These are phyloP conservation scores for Ophiocordyceps camponoti-rufipedis DNA, from an alignment of 2,329 filamentous ascomycete genomes.

Conservation along the genomic window DNA sequence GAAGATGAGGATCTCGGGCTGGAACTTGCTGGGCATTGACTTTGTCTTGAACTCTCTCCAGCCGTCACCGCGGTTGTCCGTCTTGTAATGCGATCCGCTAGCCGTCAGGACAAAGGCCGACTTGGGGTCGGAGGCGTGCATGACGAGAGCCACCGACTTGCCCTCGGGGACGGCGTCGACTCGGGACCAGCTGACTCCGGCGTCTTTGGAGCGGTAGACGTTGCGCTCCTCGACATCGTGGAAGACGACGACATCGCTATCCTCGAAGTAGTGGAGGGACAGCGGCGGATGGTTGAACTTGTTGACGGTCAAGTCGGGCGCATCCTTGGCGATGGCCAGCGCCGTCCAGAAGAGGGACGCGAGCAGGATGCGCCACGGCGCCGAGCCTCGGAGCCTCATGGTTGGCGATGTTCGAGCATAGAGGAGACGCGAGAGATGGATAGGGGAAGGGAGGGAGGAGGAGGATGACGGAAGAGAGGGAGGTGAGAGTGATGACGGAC, in stretches of 20 bases:
- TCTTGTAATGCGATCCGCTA: constrained; percentile 59
- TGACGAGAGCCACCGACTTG: constrained; percentile 42
- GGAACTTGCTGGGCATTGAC: constrained; percentile 34
- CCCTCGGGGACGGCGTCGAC: constrained; percentile 47
- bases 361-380: constrained; percentile 29
- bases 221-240: constrained; percentile 45
- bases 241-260: constrained; percentile 65
- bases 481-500: too few species aligned
- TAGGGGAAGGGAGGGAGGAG: background rate
- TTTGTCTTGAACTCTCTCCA: constrained; percentile 61
- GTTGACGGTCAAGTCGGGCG: constrained; percentile 46
- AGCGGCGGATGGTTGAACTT: constrained; percentile 48
- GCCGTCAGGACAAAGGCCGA: constrained; percentile 67
- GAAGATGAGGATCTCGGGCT: constrained; percentile 44
- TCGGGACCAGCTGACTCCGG: constrained; percentile 57
- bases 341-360: constrained; percentile 24
- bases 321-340: constrained; percentile 34
- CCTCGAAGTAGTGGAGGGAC: constrained; percentile 77
- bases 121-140: constrained; percentile 62
- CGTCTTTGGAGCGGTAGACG: constrained; percentile 64
- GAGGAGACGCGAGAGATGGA: background rate
- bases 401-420: constrained; percentile 13
- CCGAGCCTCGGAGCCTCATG: constrained; percentile 35
- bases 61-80: constrained; percentile 60
- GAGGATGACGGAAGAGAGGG: background rate